Evolutionary conservation across 169 alveolate genomes (phyloP).

Genomic region (Plasmodium sp.): DNA sequence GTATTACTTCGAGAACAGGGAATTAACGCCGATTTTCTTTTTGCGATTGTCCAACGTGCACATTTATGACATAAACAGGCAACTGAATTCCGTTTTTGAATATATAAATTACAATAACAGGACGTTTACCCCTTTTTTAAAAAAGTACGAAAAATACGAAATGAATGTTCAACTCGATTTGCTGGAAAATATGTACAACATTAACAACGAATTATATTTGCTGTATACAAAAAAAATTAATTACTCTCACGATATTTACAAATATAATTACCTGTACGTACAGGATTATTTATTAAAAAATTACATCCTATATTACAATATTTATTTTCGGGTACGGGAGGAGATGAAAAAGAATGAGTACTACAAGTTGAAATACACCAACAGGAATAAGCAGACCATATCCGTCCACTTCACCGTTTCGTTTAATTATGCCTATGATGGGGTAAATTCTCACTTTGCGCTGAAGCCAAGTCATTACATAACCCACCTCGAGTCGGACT

Average conservation of each 20-base stretch:
- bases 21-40: constrained; percentile 53
- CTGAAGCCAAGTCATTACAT: constrained; percentile 34
- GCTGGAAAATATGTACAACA: constrained; percentile 62
- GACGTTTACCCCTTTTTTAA: constrained; percentile 70
- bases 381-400: constrained; percentile 58
- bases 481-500: constrained; percentile 48
- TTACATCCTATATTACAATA: constrained; percentile 69
- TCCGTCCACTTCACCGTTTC: constrained; percentile 63
- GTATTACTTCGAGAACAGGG: constrained; percentile 44
- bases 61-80: constrained; percentile 68
- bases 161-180: constrained; percentile 72
- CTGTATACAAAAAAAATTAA: constrained; percentile 69
- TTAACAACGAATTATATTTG: constrained; percentile 69
- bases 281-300: constrained; percentile 55
- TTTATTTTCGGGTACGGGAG: constrained; percentile 59
- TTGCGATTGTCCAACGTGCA: constrained; percentile 61
- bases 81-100: constrained; percentile 54
- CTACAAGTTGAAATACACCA: constrained; percentile 63
- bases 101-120: constrained; percentile 68
- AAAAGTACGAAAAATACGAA: constrained; percentile 14
- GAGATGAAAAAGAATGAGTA: constrained; percentile 50
- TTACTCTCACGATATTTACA: constrained; percentile 61
- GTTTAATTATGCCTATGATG: constrained; percentile 51
- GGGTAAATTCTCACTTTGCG: not conserved
- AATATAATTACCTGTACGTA: constrained; percentile 69